These are phyloP conservation scores for Monotropa hypopitys DNA, from an alignment of 179 eudicot genomes.

Conservation along the genomic window DNA sequence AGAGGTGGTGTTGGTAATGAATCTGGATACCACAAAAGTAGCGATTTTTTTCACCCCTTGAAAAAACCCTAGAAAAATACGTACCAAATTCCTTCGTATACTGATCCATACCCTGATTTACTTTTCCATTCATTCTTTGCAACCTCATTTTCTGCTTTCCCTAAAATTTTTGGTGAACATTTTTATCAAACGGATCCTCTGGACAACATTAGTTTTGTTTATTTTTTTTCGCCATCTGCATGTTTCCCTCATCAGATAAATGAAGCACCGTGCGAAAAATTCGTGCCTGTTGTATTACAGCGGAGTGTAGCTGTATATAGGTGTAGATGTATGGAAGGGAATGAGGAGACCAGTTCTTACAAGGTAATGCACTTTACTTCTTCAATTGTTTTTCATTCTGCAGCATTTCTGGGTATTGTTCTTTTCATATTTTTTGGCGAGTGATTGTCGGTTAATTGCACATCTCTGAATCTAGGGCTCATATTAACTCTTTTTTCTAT, in stretches of 20 bases:
- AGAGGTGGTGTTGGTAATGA: too few relatives aligned
- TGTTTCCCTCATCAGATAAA: background rate
- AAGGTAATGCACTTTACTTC: background rate
- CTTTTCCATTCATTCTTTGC: too few relatives aligned
- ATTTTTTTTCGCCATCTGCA: background rate
- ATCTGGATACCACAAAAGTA: too few relatives aligned
- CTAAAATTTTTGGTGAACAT: background rate
- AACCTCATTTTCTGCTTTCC: background rate
- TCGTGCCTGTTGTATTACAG: background rate
- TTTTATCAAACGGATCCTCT: background rate
- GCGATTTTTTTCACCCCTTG: too few relatives aligned
- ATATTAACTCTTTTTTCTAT: background rate
- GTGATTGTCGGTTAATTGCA: background rate
- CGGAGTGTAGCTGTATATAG: background rate
- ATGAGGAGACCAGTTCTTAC: slow-evolving; percentile 6
- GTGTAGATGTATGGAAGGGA: background rate
- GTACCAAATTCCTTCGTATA: too few relatives aligned
- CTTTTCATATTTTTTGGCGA: background rate
- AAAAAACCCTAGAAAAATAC: too few relatives aligned
- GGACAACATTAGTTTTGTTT: background rate
- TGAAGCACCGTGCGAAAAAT: background rate
- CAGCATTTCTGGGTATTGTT: background rate
- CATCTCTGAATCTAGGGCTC: background rate
- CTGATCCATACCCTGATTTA: too few relatives aligned
- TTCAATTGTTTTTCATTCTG: background rate